Percentiles rank a stretch among this genome's conserved stretches.
phyloP scores from a whole-genome alignment of 225 moss, liverwort and hornwort species.

The Pseudisothecium myosuroides region DNA sequence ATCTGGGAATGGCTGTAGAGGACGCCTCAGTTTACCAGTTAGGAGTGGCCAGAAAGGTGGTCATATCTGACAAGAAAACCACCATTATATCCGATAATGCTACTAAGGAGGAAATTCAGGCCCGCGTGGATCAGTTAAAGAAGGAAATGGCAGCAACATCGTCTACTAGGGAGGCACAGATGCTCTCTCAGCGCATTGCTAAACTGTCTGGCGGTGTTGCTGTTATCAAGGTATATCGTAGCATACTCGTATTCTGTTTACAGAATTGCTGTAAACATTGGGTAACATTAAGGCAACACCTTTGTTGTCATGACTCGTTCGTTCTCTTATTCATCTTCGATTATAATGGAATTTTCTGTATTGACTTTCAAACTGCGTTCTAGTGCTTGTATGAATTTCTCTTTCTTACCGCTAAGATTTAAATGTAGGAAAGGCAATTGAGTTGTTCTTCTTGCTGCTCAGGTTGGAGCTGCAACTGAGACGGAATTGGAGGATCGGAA shows the following conservation, averaged over 20 bases:
- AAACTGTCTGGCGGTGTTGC: constrained; percentile 86
- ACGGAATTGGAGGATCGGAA: constrained; percentile 82
- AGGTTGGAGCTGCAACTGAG: constrained; percentile 94
- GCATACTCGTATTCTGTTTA: background rate
- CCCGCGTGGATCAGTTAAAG: constrained; percentile 78
- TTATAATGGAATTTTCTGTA: background rate
- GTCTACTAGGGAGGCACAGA: constrained; percentile 68
- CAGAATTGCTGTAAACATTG: background rate
- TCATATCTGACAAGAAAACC: constrained; percentile 49
- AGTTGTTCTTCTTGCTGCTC: background rate
- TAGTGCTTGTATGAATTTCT: background rate
- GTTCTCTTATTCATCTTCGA: background rate
- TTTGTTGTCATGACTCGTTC: background rate
- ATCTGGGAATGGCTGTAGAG: constrained; percentile 59
- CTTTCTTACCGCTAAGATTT: background rate
- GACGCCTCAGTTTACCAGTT: constrained; percentile 56
- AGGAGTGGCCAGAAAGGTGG: constrained; percentile 69
- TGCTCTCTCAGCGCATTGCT: constrained; percentile 79
- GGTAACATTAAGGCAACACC: background rate
- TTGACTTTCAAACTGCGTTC: background rate
- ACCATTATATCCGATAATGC: constrained; percentile 75
- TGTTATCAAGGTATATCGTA: constrained; percentile 58
- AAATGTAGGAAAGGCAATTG: background rate
- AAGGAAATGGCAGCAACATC: constrained; percentile 66
- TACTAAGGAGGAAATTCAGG: constrained; percentile 75